Conservation (phyloP, 1,284 basidiomycete genomes). For the Ustilago esculenta region DNA sequence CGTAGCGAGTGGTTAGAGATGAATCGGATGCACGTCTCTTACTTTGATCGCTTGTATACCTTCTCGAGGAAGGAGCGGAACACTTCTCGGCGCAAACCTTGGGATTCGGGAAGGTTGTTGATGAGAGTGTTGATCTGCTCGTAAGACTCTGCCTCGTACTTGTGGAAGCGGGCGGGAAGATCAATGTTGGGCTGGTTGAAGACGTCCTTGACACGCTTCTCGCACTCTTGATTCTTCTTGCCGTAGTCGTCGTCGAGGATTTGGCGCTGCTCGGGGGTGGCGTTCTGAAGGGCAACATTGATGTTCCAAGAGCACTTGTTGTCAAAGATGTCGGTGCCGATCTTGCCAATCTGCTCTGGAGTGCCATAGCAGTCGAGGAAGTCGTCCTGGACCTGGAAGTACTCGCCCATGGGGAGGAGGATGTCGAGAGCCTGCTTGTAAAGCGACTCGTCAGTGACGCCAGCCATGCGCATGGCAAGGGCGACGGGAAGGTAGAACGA, state of each 20-base stretch:
- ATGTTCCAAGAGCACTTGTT: slow-evolving; percentile 99
- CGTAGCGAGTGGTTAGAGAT: no score
- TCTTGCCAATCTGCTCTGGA: slow-evolving; percentile 92
- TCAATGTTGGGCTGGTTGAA: slow-evolving; percentile 79
- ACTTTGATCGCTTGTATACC: slow-evolving; percentile 78
- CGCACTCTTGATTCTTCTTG: slow-evolving; percentile 76
- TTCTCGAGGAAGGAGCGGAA: slow-evolving; percentile 87
- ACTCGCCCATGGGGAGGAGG: slow-evolving; percentile 91
- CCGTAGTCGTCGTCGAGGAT: slow-evolving; percentile 83
- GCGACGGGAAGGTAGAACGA: slow-evolving; percentile 99
- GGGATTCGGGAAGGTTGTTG: slow-evolving; percentile 55
- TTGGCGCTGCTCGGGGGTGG: slow-evolving; percentile 75
- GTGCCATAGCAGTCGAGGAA: slow-evolving; percentile 92
- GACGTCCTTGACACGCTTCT: slow-evolving; percentile 79
- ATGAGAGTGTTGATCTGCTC: slow-evolving; percentile 67
- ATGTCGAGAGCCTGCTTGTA: slow-evolving; percentile 85
- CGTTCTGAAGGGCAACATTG: slow-evolving; percentile 81
- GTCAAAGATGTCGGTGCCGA: slow-evolving; percentile 97
- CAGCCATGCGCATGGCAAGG: slow-evolving; percentile 83
- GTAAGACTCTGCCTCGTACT: slow-evolving; percentile 83
- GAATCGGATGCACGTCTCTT: no score
- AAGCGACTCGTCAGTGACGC: slow-evolving; percentile 76
- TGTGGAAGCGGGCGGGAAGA: slow-evolving; percentile 72
- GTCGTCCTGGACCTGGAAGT: slow-evolving; percentile 99
- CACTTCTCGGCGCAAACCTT: slow-evolving; percentile 77